Conservation (phyloP, 139 green algal species). For the Chlamydomonas sp. region DNA sequence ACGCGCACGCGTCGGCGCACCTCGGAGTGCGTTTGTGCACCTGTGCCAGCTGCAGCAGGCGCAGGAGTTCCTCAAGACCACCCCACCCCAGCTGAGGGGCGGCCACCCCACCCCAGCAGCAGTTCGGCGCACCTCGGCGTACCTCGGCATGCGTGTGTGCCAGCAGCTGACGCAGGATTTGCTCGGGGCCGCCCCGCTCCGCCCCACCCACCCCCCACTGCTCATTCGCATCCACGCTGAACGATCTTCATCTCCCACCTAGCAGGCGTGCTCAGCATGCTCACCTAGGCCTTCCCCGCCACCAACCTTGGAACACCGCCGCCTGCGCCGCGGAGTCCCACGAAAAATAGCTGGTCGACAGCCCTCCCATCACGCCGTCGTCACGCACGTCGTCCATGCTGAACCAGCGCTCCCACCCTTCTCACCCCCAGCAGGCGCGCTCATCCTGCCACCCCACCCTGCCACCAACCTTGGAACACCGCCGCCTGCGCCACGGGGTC, state of each 20-base stretch:
- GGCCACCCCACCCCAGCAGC: not conserved
- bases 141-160: too few relatives aligned
- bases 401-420: not conserved
- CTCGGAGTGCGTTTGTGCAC: not conserved
- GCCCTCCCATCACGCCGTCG: conserved; percentile 7
- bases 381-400: too few relatives aligned
- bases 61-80: not conserved
- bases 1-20: too few relatives aligned
- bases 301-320: conserved; percentile 11
- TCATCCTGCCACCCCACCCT: not conserved
- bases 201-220: too few relatives aligned
- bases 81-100: not conserved
- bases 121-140: not conserved
- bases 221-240: too few relatives aligned
- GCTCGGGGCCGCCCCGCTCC: too few relatives aligned
- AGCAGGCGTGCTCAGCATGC: too few relatives aligned
- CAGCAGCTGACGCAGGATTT: too few relatives aligned
- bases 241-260: not conserved
- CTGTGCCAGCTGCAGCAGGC: not conserved
- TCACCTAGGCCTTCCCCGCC: too few relatives aligned
- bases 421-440: too few relatives aligned
- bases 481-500: not conserved
- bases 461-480: not conserved
- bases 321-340: not conserved
- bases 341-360: not conserved